These are phyloP conservation scores for Solanum chaucha DNA, from an alignment of 257 asterid species.

Conservation along the genomic window DNA sequence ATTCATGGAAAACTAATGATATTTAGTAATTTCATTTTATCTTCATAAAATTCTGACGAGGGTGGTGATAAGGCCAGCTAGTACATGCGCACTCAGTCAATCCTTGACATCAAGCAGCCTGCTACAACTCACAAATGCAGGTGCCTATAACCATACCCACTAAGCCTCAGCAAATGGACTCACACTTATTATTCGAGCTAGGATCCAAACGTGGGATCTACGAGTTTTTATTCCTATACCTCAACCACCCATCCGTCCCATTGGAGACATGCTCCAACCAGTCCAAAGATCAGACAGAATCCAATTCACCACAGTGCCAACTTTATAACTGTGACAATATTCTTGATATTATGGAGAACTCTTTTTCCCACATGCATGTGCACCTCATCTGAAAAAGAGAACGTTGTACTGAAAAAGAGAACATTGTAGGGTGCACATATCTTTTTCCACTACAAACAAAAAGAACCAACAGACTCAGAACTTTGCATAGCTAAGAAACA, in stretches of 20 bases:
- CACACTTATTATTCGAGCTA: background rate
- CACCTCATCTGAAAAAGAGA: background rate
- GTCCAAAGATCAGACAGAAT: background rate
- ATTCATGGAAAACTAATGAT: background rate
- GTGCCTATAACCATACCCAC: background rate
- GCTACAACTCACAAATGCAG: background rate
- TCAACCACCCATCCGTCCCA: background rate
- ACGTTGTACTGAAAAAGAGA: background rate
- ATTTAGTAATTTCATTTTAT: background rate
- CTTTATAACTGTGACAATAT: background rate
- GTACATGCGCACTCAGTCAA: background rate
- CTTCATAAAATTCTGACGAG: background rate
- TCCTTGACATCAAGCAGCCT: background rate
- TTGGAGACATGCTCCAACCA: background rate
- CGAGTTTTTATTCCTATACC: background rate
- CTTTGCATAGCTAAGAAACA: background rate
- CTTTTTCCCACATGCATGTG: background rate
- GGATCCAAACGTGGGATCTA: background rate
- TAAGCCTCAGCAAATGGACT: background rate
- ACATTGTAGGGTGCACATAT: background rate
- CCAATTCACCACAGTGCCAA: background rate
- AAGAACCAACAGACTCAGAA: background rate
- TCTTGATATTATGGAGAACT: background rate
- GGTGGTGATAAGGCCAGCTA: background rate
- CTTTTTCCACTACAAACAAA: background rate